Evolutionary conservation across 129 eudicot genomes (phyloP).

Genomic region (Heracleum sosnowskyi): DNA sequence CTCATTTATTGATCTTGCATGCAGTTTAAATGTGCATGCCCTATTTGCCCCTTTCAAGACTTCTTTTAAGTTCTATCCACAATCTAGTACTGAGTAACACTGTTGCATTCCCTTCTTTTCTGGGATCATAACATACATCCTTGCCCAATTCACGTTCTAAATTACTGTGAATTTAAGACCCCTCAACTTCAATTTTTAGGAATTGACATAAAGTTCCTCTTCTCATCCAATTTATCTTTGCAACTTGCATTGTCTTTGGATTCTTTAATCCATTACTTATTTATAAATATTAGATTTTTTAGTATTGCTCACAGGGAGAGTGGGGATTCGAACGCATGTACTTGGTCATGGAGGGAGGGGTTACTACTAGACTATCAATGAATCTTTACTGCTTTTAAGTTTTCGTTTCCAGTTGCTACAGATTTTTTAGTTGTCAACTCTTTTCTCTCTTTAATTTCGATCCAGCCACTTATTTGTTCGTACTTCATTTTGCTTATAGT

Average conservation of each 20-base stretch:
- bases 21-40: slow-evolving; percentile 28
- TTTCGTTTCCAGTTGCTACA: not conserved
- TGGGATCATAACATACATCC: slow-evolving; percentile 16
- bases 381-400: not conserved
- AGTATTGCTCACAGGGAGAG: not conserved
- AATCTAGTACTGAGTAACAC: slow-evolving; percentile 7
- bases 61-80: slow-evolving; percentile 20
- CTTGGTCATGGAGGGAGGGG: not conserved
- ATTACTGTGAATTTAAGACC: slow-evolving; percentile 42
- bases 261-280: not conserved
- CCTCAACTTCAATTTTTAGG: slow-evolving; percentile 31
- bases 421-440: not conserved
- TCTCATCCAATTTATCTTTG: slow-evolving; percentile 22
- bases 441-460: not conserved
- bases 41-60: slow-evolving; percentile 23
- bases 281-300: not conserved
- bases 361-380: not conserved
- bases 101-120: slow-evolving; percentile 31
- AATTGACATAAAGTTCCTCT: slow-evolving; percentile 30
- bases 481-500: not conserved
- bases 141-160: slow-evolving; percentile 15
- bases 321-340: not conserved
- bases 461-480: not conserved
- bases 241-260: not conserved
- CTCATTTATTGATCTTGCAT: slow-evolving; percentile 25